phyloP scores from a whole-genome alignment of 768 basidiomycete species.

The Paxillus involutus region DNA sequence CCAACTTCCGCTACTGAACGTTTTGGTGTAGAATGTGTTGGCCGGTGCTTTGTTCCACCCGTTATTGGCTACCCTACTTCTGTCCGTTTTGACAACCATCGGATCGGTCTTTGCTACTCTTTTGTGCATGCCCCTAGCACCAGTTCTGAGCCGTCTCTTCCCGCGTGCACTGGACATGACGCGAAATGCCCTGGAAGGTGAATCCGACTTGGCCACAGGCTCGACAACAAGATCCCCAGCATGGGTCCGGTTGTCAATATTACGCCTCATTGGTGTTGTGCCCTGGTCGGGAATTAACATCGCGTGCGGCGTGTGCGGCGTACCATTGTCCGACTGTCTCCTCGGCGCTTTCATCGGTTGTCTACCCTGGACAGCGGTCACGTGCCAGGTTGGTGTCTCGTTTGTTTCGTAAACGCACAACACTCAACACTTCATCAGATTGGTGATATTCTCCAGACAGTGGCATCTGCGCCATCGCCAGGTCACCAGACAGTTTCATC shows the following conservation, averaged over 20 bases:
- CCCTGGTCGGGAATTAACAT: constrained; percentile 99
- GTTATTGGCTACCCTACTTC: constrained; percentile 72
- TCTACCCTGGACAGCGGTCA: constrained; percentile 89
- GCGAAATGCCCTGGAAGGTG: constrained; percentile 74
- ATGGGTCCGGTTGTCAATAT: constrained; percentile 86
- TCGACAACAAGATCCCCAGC: constrained; percentile 39
- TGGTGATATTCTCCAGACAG: constrained; percentile 84
- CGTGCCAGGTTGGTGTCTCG: constrained; percentile 67
- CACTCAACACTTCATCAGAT: constrained; percentile 47
- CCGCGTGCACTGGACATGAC: constrained; percentile 86
- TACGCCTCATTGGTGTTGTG: constrained; percentile 89
- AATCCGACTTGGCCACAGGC: constrained; percentile 45
- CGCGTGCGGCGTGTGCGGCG: constrained; percentile 90
- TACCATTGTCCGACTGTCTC: constrained; percentile 70
- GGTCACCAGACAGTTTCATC: constrained; percentile 80
- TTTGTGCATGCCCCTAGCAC: constrained; percentile 81
- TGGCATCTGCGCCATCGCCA: constrained; percentile 70
- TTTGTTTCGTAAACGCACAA: constrained; percentile 14
- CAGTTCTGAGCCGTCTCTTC: constrained; percentile 77
- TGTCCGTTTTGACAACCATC: constrained; percentile 82
- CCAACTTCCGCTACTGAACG: constrained; percentile 15
- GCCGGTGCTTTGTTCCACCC: constrained; percentile 87
- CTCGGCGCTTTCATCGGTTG: constrained; percentile 83
- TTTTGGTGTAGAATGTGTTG: constrained; percentile 72
- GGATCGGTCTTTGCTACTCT: constrained; percentile 83